Evolutionary conservation across 768 basidiomycete genomes (phyloP).

Genomic region (Russula griseocarnosa): DNA sequence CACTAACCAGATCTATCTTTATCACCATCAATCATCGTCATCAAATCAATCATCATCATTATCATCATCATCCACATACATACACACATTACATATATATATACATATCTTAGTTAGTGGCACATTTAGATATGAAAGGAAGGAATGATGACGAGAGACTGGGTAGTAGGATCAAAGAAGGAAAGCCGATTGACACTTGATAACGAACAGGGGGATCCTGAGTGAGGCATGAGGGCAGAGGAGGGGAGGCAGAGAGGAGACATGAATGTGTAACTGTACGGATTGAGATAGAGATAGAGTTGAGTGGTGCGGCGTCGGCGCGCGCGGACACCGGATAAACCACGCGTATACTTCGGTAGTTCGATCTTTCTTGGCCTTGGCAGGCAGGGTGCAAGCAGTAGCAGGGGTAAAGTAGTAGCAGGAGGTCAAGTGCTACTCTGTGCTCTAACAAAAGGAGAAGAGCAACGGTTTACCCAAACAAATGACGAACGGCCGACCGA

Average conservation of each 20-base stretch:
- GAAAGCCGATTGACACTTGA: not conserved
- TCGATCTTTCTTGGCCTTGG: not conserved
- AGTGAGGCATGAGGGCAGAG: too few relatives aligned
- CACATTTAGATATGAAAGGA: too few relatives aligned
- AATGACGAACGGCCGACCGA: too few relatives aligned
- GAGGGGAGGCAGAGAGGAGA: not conserved
- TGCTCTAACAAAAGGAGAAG: too few relatives aligned
- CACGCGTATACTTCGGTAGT: not conserved
- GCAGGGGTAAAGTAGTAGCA: not conserved
- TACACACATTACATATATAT: not conserved
- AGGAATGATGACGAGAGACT: too few relatives aligned
- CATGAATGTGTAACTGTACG: too few relatives aligned
- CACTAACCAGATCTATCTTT: not conserved
- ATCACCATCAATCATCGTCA: not conserved
- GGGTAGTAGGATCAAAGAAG: not conserved
- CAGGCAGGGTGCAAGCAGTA: not conserved
- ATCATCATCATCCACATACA: not conserved
- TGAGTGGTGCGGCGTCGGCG: too few relatives aligned
- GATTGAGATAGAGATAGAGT: too few relatives aligned
- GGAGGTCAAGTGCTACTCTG: too few relatives aligned
- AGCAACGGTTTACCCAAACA: too few relatives aligned
- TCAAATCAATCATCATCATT: not conserved
- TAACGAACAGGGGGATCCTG: too few relatives aligned
- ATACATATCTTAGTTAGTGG: too few relatives aligned
- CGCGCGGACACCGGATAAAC: not conserved